Base-by-base conservation (phyloP, 2,329 filamentous ascomycete species). In the Colletotrichum salicis region DNA sequence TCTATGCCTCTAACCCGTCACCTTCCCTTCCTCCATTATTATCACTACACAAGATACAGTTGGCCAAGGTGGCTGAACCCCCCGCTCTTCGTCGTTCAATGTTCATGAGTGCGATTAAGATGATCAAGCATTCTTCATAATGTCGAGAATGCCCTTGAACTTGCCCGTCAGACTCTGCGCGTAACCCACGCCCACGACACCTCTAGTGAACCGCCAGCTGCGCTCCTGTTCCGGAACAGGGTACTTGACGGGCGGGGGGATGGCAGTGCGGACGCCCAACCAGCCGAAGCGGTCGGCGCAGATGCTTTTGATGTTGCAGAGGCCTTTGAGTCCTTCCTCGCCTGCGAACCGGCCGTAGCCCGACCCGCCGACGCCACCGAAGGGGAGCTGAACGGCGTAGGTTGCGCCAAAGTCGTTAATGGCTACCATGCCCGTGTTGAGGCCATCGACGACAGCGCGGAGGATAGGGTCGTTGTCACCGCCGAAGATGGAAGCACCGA, bases 331-430 rank as follows among this genome's bases (percentile, higher is more conserved):
- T 0, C 96, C 96, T 80, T 99, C 96, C 75, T 93, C 91, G 29
- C 95, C 96, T 0, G 94, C 96, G 82, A 99, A 99, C 3, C 96
- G 88, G 1, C 96, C 96, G 80, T 98, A 98, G 0, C 94, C 96
- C 29, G 93, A 97, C 1, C 95, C 96, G 70, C 90, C 91, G n/a
- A 94, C 91, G 65, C 95, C 96, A 48, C 96, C 96, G 82, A 99
- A 99, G 0, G 96, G 96, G 51, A 99, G 84, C 82, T 97, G 95
- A 8, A 97, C 95, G 64, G 96, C 94, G 79, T 99, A 99, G 81
- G 91, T 98, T 33, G 91, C 92, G 24, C 92, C 96, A 78, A 99
- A 99, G 84, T 99, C 96, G 80, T 99, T 99, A 76, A 99, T 90
- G 29, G 94, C 91, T 0, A 98, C 94, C 93, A 97, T 98, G 56